Evolutionary conservation across 2,329 filamentous ascomycete species (phyloP).

Genomic region (Teratosphaeria epicoccoides): DNA sequence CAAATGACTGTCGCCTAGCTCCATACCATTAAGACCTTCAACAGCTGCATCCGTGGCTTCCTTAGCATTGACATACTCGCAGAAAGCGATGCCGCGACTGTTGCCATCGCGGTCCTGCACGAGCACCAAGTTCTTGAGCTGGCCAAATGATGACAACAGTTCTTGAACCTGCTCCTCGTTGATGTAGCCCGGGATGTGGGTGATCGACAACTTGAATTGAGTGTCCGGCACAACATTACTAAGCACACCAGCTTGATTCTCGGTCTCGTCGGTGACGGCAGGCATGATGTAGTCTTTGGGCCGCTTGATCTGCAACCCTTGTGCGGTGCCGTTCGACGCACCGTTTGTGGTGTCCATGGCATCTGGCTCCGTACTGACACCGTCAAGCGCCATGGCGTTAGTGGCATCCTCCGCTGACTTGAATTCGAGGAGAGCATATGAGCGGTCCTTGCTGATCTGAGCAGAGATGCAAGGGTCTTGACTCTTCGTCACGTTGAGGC

Average conservation of each 20-base stretch:
- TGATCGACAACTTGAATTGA: conserved; percentile 87
- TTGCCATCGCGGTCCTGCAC: conserved; percentile 84
- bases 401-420: conserved; percentile 80
- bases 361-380: conserved; percentile 71
- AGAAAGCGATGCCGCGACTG: conserved; percentile 81
- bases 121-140: conserved; percentile 81
- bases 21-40: conserved; percentile 85
- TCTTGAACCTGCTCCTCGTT: conserved; percentile 87
- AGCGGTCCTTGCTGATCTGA: conserved; percentile 66
- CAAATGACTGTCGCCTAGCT: conserved; percentile 74
- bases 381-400: conserved; percentile 79
- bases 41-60: conserved; percentile 72
- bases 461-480: conserved; percentile 76
- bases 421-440: conserved; percentile 85
- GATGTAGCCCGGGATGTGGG: conserved; percentile 79
- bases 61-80: conserved; percentile 72
- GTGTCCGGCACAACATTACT: conserved; percentile 79
- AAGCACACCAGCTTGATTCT: conserved; percentile 65
- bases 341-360: conserved; percentile 40
- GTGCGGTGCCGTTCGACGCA: conserved; percentile 41
- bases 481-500: conserved; percentile 80
- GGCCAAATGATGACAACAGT: conserved; percentile 80
- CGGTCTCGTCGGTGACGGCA: conserved; percentile 59
- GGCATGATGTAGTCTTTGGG: conserved; percentile 98
- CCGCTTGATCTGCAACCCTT: conserved; percentile 64